A percentile compares a stretch with the other conserved stretches of the same genome.
Conservation (phyloP, 306 rosid genomes). For the Inga laurina region DNA sequence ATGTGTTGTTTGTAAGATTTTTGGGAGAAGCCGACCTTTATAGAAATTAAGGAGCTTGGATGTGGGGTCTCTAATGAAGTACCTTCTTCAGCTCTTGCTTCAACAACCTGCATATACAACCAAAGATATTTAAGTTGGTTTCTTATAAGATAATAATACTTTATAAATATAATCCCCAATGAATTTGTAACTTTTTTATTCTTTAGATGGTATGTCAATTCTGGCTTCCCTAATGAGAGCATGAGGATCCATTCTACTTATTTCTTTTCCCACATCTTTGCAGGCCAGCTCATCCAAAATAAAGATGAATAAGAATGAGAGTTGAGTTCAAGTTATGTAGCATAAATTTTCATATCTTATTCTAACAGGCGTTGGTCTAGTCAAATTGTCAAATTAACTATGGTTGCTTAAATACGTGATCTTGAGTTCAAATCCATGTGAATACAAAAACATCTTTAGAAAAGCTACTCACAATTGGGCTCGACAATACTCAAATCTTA, state of each 20-base stretch:
- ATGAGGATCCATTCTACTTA: not conserved
- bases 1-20: not conserved
- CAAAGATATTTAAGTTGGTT: no score
- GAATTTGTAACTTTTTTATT: no score
- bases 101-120: not conserved
- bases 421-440: no score
- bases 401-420: not conserved
- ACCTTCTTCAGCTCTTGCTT: not conserved
- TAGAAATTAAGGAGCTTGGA: not conserved
- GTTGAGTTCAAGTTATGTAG: no score
- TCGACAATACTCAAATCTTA: no score
- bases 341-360: no score
- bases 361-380: no score
- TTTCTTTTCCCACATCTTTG: not conserved
- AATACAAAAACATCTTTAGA: no score
- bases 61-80: not conserved
- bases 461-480: not conserved
- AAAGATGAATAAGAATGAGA: not conserved
- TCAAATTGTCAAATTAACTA: no score
- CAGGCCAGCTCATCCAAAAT: not conserved
- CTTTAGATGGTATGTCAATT: not conserved
- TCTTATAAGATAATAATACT: no score
- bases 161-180: no score
- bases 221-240: no score
- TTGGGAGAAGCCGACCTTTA: not conserved